Base-by-base conservation (phyloP, 2,329 filamentous ascomycete genomes). In the Fusarium chaquense region DNA sequence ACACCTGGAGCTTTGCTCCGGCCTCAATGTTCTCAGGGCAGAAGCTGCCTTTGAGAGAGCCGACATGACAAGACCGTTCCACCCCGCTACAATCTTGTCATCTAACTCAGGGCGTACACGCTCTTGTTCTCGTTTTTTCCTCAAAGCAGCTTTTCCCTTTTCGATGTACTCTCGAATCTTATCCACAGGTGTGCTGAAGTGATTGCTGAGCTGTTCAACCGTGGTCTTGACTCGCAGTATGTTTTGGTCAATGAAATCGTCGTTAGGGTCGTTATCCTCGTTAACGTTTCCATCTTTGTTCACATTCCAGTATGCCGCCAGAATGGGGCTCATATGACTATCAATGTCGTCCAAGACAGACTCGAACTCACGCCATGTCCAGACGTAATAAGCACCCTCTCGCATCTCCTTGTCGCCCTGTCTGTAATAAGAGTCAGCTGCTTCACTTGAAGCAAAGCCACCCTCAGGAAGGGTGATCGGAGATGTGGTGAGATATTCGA, bases 221-320 rank as follows among this genome's bases (percentile, higher is more conserved):
- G 90, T 91, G 64, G 87, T 89, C 36, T 87, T 87, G 28, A 97
- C 86, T 38, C 89, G 89, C 3, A 98, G 81, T 7, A 97, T 94
- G 76, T 98, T 99, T 77, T 97, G 93, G 74, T 95, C 94, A 75
- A 97, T 91, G 64, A 98, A 95, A 76, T 98, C 95, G 76, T 98
- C 95, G 74, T 97, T 92, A 0, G 93, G 91, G 76, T 99, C 96
- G 72, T 95, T 89, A 58, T 91, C 88, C 5, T 90, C 89, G 35
- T 90, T 87, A 2, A 99, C 91, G 74, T 99, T 98, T 45, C 96
- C 96, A 71, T 97, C 90, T 41, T 92, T 86, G 33, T 88, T 87
- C 16, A 98, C 91, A 63, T 93, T 92, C 89, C 93, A 98, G 79
- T 97, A 93, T 6, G 89, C 89, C 1, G 93, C 93, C 32, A 93